These are phyloP conservation scores for Pulveroboletus sp. DNA, from an alignment of 768 basidiomycete genomes.

Conservation along the genomic window DNA sequence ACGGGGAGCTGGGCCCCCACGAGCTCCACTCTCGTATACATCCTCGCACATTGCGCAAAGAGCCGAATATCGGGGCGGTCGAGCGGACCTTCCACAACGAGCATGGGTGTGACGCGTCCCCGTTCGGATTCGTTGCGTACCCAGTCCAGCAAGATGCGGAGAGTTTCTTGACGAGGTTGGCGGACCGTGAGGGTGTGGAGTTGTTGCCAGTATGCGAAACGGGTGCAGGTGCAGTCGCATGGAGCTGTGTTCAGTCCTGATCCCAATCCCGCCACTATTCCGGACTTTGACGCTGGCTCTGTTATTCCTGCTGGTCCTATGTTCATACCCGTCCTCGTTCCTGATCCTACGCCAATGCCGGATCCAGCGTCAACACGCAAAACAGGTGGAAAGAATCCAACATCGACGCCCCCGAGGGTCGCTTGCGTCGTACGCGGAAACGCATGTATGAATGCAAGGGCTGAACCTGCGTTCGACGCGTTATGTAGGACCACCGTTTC, in stretches of 20 bases:
- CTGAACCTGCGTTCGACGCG: slow-evolving; percentile 19
- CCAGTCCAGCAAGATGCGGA: slow-evolving; percentile 22
- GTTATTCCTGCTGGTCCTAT: not conserved
- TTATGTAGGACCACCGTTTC: slow-evolving; percentile 27
- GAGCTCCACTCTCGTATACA: slow-evolving; percentile 16
- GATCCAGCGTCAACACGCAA: slow-evolving; percentile 10
- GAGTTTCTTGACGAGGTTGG: slow-evolving; percentile 19
- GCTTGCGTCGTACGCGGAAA: slow-evolving; percentile 19
- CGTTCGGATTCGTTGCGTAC: slow-evolving; percentile 9
- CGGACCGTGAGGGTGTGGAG: slow-evolving; percentile 20
- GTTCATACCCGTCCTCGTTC: not conserved
- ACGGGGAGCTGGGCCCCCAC: not conserved
- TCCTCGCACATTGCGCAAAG: slow-evolving; percentile 11
- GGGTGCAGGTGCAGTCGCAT: slow-evolving; percentile 4
- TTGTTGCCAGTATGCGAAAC: slow-evolving; percentile 15
- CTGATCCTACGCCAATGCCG: not conserved
- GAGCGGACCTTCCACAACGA: slow-evolving; percentile 17
- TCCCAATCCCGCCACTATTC: not conserved
- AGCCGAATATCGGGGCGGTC: slow-evolving; percentile 13
- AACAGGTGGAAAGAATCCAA: slow-evolving; percentile 20
- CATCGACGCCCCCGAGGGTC: slow-evolving; percentile 24
- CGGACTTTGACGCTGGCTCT: not conserved
- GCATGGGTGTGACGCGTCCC: slow-evolving; percentile 7
- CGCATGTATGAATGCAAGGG: slow-evolving; percentile 24
- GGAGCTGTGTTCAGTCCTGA: not conserved